phyloP scores from a whole-genome alignment of 257 asterid species.

The Solanum piurae region DNA sequence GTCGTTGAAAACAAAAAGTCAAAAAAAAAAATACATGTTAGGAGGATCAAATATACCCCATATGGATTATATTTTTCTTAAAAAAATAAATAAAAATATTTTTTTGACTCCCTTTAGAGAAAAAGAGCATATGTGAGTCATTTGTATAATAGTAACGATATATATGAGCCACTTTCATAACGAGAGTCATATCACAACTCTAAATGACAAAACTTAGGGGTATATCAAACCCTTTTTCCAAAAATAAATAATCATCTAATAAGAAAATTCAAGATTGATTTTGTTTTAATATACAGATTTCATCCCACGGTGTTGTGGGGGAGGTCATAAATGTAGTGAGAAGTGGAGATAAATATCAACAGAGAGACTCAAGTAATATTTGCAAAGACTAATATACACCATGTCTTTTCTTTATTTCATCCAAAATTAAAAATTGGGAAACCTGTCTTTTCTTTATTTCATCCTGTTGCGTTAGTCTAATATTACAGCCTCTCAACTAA shows the following conservation, averaged over 20 bases:
- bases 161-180: background rate
- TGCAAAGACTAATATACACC: background rate
- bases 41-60: background rate
- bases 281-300: background rate
- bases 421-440: constrained; percentile 10
- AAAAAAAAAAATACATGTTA: background rate
- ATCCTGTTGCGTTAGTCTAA: constrained; percentile 14
- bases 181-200: background rate
- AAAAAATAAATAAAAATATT: no score
- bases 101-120: background rate
- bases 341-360: background rate
- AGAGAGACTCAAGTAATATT: background rate
- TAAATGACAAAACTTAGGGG: background rate
- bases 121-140: background rate
- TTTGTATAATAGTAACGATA: background rate
- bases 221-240: background rate
- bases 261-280: background rate
- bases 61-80: background rate
- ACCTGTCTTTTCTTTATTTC: background rate
- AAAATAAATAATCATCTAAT: background rate
- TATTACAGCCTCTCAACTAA: constrained; percentile 17
- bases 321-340: background rate
- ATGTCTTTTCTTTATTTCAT: background rate
- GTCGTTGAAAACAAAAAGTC: background rate
- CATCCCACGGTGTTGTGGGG: background rate